phyloP scores from a whole-genome alignment of 106 monocot species.

The Dendrobium officinale region DNA sequence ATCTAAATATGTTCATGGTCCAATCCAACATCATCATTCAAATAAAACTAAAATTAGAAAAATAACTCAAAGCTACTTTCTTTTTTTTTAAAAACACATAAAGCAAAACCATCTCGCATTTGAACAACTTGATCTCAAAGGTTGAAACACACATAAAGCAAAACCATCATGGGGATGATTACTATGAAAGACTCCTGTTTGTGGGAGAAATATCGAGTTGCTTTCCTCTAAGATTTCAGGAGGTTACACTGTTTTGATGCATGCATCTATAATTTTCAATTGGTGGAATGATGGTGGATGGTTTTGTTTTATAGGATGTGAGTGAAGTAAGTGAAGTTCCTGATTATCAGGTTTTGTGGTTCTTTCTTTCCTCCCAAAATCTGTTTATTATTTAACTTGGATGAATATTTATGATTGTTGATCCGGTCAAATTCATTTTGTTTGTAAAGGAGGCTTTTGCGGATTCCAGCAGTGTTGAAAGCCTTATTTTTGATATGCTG shows the following conservation, averaged over 20 bases:
- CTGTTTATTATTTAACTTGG: neutral
- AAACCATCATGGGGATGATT: neutral
- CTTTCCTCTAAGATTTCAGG: constrained; percentile 80
- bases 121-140: too few relatives aligned
- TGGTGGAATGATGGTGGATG: neutral
- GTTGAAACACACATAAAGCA: too few relatives aligned
- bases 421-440: neutral
- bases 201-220: constrained; percentile 72
- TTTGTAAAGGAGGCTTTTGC: constrained; percentile 62
- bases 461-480: constrained; percentile 77
- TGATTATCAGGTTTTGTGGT: constrained; percentile 60
- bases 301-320: constrained; percentile 50
- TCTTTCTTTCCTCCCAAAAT: neutral
- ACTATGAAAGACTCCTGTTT: constrained; percentile 44
- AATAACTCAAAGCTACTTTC: too few relatives aligned
- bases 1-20: too few relatives aligned
- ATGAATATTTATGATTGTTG: neutral
- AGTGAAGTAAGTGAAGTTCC: constrained; percentile 76
- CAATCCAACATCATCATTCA: too few relatives aligned
- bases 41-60: too few relatives aligned
- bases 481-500: constrained; percentile 76
- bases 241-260: constrained; percentile 3
- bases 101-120: too few relatives aligned
- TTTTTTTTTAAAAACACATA: too few relatives aligned
- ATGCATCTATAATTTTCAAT: neutral